Conservation (phyloP, 176 grass and related monocot species). For the Panicum miliaceum region DNA sequence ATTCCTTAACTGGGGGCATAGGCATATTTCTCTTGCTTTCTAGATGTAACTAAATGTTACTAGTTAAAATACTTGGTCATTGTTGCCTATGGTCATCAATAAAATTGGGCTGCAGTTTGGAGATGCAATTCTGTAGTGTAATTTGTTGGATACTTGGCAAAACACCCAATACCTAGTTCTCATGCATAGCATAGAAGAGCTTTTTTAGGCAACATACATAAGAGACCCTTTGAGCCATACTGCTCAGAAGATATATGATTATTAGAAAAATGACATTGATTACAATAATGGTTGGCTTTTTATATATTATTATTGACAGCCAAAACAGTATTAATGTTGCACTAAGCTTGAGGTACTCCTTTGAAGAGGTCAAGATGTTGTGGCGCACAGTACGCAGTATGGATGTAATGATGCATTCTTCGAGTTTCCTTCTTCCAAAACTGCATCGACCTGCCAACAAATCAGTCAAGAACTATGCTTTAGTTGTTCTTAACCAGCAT, state of each 20-base stretch:
- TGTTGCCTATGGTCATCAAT: not conserved
- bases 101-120: not conserved
- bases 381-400: constrained; percentile 47
- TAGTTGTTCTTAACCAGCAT: constrained; percentile 82
- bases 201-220: not conserved
- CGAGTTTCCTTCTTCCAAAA: constrained; percentile 67
- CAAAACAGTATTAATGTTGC: constrained; percentile 14
- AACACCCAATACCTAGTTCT: not conserved
- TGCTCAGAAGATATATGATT: not conserved
- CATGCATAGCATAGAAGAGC: not conserved
- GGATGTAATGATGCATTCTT: constrained; percentile 67
- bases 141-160: not conserved
- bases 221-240: not conserved
- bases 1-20: not conserved
- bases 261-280: not conserved
- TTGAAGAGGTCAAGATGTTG: constrained; percentile 45
- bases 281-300: not conserved
- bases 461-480: constrained; percentile 52
- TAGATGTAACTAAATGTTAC: not conserved
- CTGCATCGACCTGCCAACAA: constrained; percentile 37
- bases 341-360: not conserved
- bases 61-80: not conserved
- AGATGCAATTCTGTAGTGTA: not conserved
- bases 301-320: not conserved
- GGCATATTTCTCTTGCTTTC: not conserved